phyloP scores from a whole-genome alignment of 176 grass and related monocot genomes.

The Oryza rufipogon region DNA sequence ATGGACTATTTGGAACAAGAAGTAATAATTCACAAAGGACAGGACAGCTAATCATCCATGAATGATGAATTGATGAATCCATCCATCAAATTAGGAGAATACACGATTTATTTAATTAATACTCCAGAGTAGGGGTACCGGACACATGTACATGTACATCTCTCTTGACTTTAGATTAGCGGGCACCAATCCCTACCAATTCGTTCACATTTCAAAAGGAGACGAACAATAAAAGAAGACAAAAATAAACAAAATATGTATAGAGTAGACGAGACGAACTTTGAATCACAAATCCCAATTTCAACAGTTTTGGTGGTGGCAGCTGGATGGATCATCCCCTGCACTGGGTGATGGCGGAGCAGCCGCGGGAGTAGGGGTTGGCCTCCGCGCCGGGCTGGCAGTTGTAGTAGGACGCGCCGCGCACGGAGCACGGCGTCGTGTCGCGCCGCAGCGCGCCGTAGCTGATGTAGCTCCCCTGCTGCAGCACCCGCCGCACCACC shows the following conservation, averaged over 20 bases:
- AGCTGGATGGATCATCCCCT: constrained; percentile 37
- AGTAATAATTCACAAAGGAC: neutral
- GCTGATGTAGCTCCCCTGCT: neutral
- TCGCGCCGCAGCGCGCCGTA: constrained; percentile 1
- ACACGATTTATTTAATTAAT: constrained; percentile 19
- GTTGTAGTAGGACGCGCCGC: constrained; percentile 94
- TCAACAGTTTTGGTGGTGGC: neutral
- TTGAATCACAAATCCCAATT: neutral
- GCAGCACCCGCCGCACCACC: neutral
- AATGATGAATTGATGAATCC: constrained; percentile 9
- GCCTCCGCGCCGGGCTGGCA: constrained; percentile 54
- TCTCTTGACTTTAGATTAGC: neutral
- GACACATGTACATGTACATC: neutral
- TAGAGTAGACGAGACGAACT: neutral
- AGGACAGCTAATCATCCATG: neutral
- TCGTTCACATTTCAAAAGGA: neutral
- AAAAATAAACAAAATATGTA: no score
- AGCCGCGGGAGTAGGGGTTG: constrained; percentile 75
- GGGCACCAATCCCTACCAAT: constrained; percentile 2
- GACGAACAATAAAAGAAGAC: neutral
- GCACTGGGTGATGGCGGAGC: constrained; percentile 65
- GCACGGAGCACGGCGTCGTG: constrained; percentile 58
- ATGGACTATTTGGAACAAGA: neutral
- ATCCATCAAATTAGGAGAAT: constrained; percentile 6
- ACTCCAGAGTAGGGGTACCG: neutral